Conservation (phyloP, 192 early-diverging fungal species). For the Linderina pennispora region DNA sequence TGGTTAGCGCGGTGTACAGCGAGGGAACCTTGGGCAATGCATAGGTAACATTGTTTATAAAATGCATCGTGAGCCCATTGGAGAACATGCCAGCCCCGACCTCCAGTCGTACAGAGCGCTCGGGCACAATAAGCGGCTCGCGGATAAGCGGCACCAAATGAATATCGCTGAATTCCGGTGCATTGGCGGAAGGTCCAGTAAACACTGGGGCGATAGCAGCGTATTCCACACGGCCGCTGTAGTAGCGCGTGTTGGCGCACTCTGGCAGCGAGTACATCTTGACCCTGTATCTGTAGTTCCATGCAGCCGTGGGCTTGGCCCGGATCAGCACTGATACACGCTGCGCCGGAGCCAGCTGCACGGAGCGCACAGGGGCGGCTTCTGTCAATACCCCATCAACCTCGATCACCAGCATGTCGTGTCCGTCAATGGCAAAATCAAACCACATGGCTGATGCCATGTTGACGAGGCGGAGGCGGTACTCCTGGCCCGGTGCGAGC, state of each 20-base stretch:
- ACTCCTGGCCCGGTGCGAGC: slow-evolving; percentile 65
- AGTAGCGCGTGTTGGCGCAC: too few relatives aligned
- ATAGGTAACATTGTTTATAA: slow-evolving; percentile 60
- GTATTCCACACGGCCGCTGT: too few relatives aligned
- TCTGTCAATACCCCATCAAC: slow-evolving; percentile 55
- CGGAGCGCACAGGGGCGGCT: slow-evolving; percentile 34
- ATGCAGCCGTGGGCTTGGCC: slow-evolving; percentile 45
- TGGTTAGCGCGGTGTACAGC: slow-evolving; percentile 49
- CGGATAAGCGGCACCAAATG: slow-evolving; percentile 45
- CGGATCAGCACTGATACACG: slow-evolving; percentile 64
- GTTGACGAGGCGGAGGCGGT: slow-evolving; percentile 71
- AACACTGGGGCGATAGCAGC: too few relatives aligned
- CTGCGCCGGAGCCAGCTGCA: slow-evolving; percentile 57
- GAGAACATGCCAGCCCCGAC: slow-evolving; percentile 47
- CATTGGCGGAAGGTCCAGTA: slow-evolving; percentile 7
- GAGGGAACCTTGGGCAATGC: slow-evolving; percentile 51
- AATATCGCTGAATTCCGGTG: slow-evolving; percentile 23
- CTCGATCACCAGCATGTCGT: slow-evolving; percentile 63
- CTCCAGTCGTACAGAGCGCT: slow-evolving; percentile 37
- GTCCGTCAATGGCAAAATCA: slow-evolving; percentile 61
- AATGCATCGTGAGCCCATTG: slow-evolving; percentile 60
- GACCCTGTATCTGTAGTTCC: slow-evolving; percentile 43
- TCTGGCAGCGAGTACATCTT: slow-evolving; percentile 34
- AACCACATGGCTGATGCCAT: slow-evolving; percentile 60
- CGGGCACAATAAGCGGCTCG: slow-evolving; percentile 33